A percentile compares a stretch with the other conserved stretches of the same genome.
Evolutionary conservation across 495 filamentous ascomycete species (phyloP).

Genomic region (Penicillium argentinense): DNA sequence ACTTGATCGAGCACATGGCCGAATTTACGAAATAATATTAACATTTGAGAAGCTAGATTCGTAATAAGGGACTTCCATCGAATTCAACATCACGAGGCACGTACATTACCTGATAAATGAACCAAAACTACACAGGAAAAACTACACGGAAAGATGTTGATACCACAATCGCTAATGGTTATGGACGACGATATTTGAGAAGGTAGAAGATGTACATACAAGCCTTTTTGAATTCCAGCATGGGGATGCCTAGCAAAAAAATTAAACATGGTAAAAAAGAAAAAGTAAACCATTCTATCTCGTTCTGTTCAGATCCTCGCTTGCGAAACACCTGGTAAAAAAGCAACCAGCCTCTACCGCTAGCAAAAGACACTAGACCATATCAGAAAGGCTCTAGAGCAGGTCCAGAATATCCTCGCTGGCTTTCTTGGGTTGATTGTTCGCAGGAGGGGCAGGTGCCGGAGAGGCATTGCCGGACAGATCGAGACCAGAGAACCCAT

Average conservation of each 20-base stretch:
- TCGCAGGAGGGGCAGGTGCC: conserved; percentile 15
- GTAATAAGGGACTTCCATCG: no score
- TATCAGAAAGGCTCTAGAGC: conserved; percentile 56
- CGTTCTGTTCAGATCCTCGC: conserved; percentile 28
- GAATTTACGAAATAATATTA: no score
- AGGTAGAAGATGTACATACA: conserved; percentile 21
- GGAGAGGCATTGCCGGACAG: conserved; percentile 51
- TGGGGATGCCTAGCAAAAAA: conserved; percentile 4
- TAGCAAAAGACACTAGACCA: conserved; percentile 12
- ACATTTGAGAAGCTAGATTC: no score
- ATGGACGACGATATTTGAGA: conserved; percentile 5
- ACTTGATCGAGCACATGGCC: no score
- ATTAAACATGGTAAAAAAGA: conserved; percentile 27
- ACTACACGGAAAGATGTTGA: no score
- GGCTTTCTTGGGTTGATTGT: conserved; percentile 54
- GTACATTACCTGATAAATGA: no score
- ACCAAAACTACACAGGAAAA: no score
- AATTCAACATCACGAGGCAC: no score
- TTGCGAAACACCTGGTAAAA: conserved; percentile 28
- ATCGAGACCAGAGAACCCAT: conserved; percentile 80
- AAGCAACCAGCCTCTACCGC: conserved; percentile 14
- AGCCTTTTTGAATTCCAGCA: conserved; percentile 17
- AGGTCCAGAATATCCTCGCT: conserved; percentile 90
- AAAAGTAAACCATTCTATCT: conserved; percentile 29
- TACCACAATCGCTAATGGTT: conserved; percentile 4